Base-by-base conservation (phyloP, 495 filamentous ascomycete genomes). In the Tuber umbilicatum region DNA sequence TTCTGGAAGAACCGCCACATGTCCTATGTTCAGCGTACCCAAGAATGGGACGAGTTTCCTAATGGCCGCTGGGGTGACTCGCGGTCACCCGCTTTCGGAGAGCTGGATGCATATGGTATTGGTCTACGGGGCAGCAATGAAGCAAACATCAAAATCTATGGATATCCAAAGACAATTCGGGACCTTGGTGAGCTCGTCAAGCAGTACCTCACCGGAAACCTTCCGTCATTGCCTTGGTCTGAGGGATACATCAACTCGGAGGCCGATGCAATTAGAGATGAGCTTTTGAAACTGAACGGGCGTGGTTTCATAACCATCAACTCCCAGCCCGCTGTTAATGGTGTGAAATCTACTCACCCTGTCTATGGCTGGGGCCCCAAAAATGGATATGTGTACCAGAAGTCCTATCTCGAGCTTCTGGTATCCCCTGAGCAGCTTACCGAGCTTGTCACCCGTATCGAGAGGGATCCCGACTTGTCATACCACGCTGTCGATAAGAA, bases 61-160 rank as follows among this genome's bases (percentile, higher is more conserved):
- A 99, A 99, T 86, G 96, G 96, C 47, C 92, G 96, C 83, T 99
- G 96, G 96, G 97, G 96, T 83, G 96, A 99, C 84, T 93, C 94
- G 45, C 89, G 96, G 72, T 98, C 96, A 41, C 96, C 96, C 74
- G 96, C 96, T 35, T 99, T 97, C 78, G 96, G 96, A 81, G 93
- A 97, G 84, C 87, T 99, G 55, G 96, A 99, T 85, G 89, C 92
- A 41, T 99, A 99, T 82, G 95, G 94, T 27, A 91, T 98, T 77
- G 93, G 94, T 69, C 85, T 99, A 75, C 96, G 94, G 75, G 96
- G 96, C n/a, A 94, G 92, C 12, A 99, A 97, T 83, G 94, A 98
- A 84, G 91, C 93, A 75, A 98, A 98, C 84, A 90, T 93, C 83
- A 94, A 97, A 85, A 88, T 94, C 70, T 99, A 96, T 94, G 96